Evolutionary conservation across 2,329 filamentous ascomycete species (phyloP).

Genomic region (Xylaria multiplex): DNA sequence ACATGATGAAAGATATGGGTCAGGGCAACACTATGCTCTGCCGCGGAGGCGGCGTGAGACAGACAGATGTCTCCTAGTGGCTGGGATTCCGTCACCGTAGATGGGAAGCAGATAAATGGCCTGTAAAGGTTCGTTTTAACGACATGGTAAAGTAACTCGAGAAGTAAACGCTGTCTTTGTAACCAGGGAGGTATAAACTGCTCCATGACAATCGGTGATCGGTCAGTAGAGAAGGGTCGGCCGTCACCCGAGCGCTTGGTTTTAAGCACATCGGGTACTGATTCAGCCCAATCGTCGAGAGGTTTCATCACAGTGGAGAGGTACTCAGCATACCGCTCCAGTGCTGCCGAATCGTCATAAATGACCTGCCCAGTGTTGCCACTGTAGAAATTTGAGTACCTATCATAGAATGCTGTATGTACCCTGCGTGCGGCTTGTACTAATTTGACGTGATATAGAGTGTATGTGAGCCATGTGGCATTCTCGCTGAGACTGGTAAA

Average conservation of each 20-base stretch:
- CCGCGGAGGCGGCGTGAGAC: conserved; percentile 43
- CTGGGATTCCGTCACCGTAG: conserved; percentile 23
- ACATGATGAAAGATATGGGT: conserved; percentile 54
- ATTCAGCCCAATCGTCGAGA: conserved; percentile 49
- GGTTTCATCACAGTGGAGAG: conserved; percentile 40
- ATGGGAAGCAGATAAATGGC: conserved; percentile 53
- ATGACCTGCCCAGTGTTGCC: conserved; percentile 37
- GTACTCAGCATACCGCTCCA: conserved; percentile 42
- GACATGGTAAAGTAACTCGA: conserved; percentile 56
- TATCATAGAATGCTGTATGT: conserved; percentile 52
- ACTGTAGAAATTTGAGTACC: conserved; percentile 47
- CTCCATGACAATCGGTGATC: conserved; percentile 48
- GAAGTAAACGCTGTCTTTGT: conserved; percentile 54
- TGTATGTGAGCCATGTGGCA: conserved; percentile 54
- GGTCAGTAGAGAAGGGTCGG: conserved; percentile 50
- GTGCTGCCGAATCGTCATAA: conserved; percentile 44
- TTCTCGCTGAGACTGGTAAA: conserved; percentile 48
- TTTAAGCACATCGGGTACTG: conserved; percentile 52
- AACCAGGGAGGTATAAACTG: conserved; percentile 53
- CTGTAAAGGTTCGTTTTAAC: conserved; percentile 52
- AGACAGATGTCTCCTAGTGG: conserved; percentile 31
- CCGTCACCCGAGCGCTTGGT: conserved; percentile 47
- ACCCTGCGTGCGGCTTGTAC: conserved; percentile 47
- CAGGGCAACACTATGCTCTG: conserved; percentile 51
- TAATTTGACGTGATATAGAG: conserved; percentile 50